Conservation (phyloP, 805 yeast species). For the Kregervanrija delftensis region DNA sequence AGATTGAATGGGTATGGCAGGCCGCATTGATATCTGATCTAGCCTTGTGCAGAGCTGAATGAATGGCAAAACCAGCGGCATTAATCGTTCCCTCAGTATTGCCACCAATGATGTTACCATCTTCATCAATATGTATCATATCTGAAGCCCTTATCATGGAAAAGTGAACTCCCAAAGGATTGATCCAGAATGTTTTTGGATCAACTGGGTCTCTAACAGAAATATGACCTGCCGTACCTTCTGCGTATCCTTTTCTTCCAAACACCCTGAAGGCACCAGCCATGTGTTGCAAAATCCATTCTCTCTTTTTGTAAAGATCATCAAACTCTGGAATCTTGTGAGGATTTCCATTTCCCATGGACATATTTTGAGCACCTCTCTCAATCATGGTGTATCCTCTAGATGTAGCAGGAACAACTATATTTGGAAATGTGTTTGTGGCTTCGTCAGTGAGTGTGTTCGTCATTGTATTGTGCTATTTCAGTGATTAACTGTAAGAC, state of each 20-base stretch:
- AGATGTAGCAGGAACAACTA: slow-evolving; percentile 26
- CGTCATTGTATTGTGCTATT: background rate
- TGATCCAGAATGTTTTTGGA: slow-evolving; percentile 81
- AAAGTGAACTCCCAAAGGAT: slow-evolving; percentile 77
- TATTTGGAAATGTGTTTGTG: slow-evolving; percentile 15
- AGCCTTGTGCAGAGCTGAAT: slow-evolving; percentile 58
- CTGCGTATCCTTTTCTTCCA: slow-evolving; percentile 67
- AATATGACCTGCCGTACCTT: slow-evolving; percentile 86
- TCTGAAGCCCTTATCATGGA: slow-evolving; percentile 51
- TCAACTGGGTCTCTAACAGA: slow-evolving; percentile 79
- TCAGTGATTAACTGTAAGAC: no score
- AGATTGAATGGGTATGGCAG: slow-evolving; percentile 60
- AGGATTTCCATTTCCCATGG: slow-evolving; percentile 47
- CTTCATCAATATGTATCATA: slow-evolving; percentile 56
- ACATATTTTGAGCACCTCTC: slow-evolving; percentile 53
- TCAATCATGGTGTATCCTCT: slow-evolving; percentile 37
- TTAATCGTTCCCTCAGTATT: slow-evolving; percentile 39
- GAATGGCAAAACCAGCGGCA: slow-evolving; percentile 67
- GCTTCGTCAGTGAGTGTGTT: background rate
- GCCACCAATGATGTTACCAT: slow-evolving; percentile 60
- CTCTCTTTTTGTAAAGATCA: slow-evolving; percentile 41
- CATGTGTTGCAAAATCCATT: slow-evolving; percentile 61
- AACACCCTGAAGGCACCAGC: slow-evolving; percentile 82
- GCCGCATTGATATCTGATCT: slow-evolving; percentile 69
- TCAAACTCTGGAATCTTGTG: slow-evolving; percentile 46